Conservation (phyloP, 306 rosid species). For the Geum urbanum region DNA sequence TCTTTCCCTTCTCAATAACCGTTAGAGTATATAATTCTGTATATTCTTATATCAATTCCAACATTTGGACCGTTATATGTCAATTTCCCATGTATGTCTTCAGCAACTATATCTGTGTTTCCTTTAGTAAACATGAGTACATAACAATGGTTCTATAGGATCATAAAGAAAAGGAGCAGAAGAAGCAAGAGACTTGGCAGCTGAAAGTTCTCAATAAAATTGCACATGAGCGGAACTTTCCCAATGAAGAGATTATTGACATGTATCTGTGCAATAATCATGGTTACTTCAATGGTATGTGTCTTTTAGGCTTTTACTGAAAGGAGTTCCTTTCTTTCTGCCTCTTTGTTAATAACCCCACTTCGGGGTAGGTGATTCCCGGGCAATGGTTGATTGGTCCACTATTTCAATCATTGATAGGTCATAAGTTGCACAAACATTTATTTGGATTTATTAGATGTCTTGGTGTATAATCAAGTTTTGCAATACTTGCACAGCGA, state of each 20-base stretch:
- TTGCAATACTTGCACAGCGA: conserved; percentile 34
- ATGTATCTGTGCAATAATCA: conserved; percentile 62
- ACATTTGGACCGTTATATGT: not conserved
- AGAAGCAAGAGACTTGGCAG: conserved; percentile 57
- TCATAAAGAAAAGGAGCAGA: conserved; percentile 55
- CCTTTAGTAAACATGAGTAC: conserved; percentile 7
- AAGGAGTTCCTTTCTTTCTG: not conserved
- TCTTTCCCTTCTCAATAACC: conserved; percentile 4
- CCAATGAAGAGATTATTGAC: conserved; percentile 55
- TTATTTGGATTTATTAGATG: conserved; percentile 9
- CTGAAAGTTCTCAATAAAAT: conserved; percentile 60
- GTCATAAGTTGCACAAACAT: not conserved
- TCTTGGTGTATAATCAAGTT: conserved; percentile 17
- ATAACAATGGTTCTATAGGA: conserved; percentile 39
- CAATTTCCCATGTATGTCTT: not conserved
- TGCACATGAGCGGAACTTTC: conserved; percentile 61
- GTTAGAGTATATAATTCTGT: conserved; percentile 3
- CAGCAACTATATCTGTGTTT: not conserved
- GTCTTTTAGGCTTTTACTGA: not conserved
- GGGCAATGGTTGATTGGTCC: too few species aligned
- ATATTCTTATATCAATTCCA: not conserved
- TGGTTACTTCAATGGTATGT: conserved; percentile 55
- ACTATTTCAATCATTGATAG: not conserved
- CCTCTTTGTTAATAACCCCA: not conserved
- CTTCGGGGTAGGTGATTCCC: not conserved